Conservation (phyloP, 2,329 filamentous ascomycete genomes). For the Claviceps cyperi region DNA sequence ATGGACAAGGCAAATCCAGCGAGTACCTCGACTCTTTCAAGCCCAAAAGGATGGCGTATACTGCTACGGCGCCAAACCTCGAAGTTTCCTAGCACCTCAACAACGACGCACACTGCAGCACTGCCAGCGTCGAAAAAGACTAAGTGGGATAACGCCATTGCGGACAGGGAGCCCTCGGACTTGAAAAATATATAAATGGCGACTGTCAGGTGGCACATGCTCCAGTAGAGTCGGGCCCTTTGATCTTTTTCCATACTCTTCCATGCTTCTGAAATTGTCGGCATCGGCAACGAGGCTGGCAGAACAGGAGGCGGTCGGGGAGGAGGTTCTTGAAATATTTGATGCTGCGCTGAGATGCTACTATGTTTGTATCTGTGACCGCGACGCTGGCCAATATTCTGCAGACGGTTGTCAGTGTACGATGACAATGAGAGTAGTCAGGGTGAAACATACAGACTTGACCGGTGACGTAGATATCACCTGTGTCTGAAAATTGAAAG, state of each 20-base stretch:
- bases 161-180: constrained; percentile 71
- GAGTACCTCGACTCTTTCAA: constrained; percentile 85
- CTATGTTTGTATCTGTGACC: constrained; percentile 98
- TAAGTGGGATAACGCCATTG: constrained; percentile 83
- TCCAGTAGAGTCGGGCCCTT: constrained; percentile 73
- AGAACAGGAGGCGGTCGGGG: constrained; percentile 74
- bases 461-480: constrained; percentile 60
- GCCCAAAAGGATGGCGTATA: constrained; percentile 82
- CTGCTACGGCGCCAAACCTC: constrained; percentile 93
- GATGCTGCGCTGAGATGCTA: constrained; percentile 74
- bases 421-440: not conserved
- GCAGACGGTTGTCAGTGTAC: not conserved
- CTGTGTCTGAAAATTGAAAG: constrained; percentile 91
- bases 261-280: constrained; percentile 77
- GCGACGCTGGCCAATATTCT: constrained; percentile 82
- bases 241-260: constrained; percentile 83
- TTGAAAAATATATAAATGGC: constrained; percentile 77
- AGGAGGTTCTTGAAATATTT: constrained; percentile 89
- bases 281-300: constrained; percentile 81
- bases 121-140: constrained; percentile 93
- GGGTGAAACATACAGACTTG: constrained; percentile 48
- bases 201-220: constrained; percentile 70
- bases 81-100: constrained; percentile 91
- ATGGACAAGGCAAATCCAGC: constrained; percentile 94
- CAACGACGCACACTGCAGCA: constrained; percentile 77